Evolutionary conservation across 2,329 filamentous ascomycete species (phyloP).

Genomic region (Sporothrix dimorphospora): DNA sequence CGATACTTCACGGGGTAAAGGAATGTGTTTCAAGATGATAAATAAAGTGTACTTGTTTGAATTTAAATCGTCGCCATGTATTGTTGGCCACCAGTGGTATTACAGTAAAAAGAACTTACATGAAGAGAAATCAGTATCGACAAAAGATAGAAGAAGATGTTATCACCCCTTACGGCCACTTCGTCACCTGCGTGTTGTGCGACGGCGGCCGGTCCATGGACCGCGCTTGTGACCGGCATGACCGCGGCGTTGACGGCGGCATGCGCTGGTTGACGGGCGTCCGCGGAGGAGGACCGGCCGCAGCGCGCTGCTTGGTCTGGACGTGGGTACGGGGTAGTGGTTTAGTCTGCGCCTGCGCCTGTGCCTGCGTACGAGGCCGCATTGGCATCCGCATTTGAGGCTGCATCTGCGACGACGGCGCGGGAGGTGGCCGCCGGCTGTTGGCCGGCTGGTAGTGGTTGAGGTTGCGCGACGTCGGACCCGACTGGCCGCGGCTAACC

Average conservation of each 20-base stretch:
- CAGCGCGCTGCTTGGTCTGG: not conserved
- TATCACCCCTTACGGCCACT: not conserved
- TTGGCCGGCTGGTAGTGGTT: slow-evolving; percentile 22
- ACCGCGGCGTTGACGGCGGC: no score
- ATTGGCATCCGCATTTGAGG: not conserved
- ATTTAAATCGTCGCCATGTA: not conserved
- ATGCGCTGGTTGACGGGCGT: no score
- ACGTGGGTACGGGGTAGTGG: not conserved
- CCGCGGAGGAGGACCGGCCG: not conserved
- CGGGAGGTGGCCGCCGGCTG: slow-evolving; percentile 20
- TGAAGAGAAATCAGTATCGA: not conserved
- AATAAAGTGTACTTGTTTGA: not conserved
- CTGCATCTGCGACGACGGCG: not conserved
- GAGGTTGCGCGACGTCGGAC: not conserved
- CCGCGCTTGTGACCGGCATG: not conserved
- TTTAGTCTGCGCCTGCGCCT: not conserved
- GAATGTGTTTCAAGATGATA: not conserved
- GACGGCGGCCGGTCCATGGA: not conserved
- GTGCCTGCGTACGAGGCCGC: not conserved
- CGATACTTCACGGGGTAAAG: not conserved
- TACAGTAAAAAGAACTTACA: slow-evolving; percentile 7
- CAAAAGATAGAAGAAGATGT: not conserved
- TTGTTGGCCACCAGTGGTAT: not conserved
- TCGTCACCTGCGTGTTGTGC: not conserved
- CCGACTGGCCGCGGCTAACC: not conserved